Conservation (phyloP, 2,329 filamentous ascomycete species). For the Colletotrichum trifolii region DNA sequence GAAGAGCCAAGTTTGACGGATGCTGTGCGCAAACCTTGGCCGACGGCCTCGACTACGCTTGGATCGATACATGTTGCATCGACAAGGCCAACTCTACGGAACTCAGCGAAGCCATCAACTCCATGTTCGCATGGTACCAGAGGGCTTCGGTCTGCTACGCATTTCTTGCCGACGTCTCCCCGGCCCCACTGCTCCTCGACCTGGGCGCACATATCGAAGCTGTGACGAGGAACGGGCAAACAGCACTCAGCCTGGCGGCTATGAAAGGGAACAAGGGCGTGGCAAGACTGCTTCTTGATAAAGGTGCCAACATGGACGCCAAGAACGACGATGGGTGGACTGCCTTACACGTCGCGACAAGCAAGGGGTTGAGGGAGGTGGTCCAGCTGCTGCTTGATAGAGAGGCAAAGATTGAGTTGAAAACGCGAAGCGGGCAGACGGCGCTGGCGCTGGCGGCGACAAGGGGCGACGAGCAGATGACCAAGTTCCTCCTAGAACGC, state of each 20-base stretch:
- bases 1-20: constrained; percentile 13
- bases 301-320: not conserved
- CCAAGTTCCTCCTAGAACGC: not conserved
- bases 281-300: not conserved
- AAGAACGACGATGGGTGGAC: not conserved
- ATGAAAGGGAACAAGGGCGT: not conserved
- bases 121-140: constrained; percentile 39
- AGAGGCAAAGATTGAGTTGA: not conserved
- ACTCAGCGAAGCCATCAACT: constrained; percentile 38
- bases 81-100: constrained; percentile 40
- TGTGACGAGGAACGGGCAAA: not conserved
- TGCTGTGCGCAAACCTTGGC: constrained; percentile 18
- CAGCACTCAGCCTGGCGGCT: not conserved
- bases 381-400: constrained; percentile 21
- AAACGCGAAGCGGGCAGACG: not conserved
- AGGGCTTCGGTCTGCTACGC: constrained; percentile 36
- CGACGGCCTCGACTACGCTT: constrained; percentile 32
- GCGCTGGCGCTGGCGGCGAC: not conserved
- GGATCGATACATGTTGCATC: constrained; percentile 43
- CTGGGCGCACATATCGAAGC: no score
- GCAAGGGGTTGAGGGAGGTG: constrained; percentile 4
- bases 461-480: not conserved
- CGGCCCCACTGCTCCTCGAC: no score
- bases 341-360: constrained; percentile 22
- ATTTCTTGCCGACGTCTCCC: constrained; percentile 36